Conservation (phyloP, 2,329 filamentous ascomycete species). For the Microcyclospora tardicrescens region DNA sequence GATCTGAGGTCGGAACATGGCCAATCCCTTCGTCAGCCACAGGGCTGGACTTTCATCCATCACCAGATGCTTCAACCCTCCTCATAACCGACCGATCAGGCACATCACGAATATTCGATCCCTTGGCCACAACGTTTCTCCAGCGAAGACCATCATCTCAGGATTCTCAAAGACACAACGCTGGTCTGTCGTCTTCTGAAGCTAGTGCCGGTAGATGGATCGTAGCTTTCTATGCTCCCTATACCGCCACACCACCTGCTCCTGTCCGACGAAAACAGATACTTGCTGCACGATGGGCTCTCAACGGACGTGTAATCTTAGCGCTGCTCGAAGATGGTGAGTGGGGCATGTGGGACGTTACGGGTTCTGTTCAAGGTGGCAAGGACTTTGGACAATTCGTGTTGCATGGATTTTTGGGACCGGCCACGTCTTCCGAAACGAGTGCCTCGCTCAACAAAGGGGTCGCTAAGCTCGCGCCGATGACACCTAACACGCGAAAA, state of each 20-base stretch:
- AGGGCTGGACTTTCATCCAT: constrained; percentile 15
- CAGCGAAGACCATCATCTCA: constrained; percentile 14
- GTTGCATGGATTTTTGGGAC: constrained; percentile 18
- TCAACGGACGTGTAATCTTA: constrained; percentile 34
- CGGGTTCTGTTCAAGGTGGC: constrained; percentile 4
- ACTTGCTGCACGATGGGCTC: constrained; percentile 36
- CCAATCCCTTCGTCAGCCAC: no score
- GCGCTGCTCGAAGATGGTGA: constrained; percentile 37
- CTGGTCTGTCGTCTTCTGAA: background rate
- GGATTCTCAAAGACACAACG: constrained; percentile 7
- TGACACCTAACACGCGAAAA: constrained; percentile 39
- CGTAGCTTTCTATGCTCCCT: constrained; percentile 17
- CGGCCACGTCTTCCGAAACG: background rate
- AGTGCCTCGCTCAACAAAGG: constrained; percentile 16
- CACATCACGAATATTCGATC: constrained; percentile 45
- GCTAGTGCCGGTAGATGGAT: constrained; percentile 15
- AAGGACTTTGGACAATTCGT: constrained; percentile 16
- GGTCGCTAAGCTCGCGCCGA: constrained; percentile 30
- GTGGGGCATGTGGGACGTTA: constrained; percentile 40
- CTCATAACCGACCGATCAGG: constrained; percentile 44
- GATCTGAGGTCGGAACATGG: no score
- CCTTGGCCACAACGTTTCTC: constrained; percentile 26
- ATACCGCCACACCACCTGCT: constrained; percentile 9
- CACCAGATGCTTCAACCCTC: constrained; percentile 24
- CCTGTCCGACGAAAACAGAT: constrained; percentile 33